Percentiles rank a stretch among this genome's conserved stretches.
Evolutionary conservation across 208 protist genomes (phyloP).

Genomic region (Porcisia deanei): DNA sequence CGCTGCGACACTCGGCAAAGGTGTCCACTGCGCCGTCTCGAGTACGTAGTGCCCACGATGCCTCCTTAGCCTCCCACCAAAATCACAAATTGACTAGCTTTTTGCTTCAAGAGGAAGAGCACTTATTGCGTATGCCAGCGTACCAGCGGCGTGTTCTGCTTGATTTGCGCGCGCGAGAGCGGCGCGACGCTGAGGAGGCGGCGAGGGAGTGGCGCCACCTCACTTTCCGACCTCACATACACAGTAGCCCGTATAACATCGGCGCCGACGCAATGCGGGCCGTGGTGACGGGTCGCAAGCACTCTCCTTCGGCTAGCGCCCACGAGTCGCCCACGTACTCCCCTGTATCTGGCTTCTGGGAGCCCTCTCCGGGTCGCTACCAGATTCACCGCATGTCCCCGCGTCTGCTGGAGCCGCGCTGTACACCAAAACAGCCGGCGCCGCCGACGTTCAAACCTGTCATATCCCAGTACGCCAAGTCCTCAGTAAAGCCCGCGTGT

Average conservation of each 20-base stretch:
- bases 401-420: slow-evolving; percentile 20
- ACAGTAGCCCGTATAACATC: slow-evolving; percentile 17
- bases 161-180: slow-evolving; percentile 54
- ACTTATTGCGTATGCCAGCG: slow-evolving; percentile 37
- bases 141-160: slow-evolving; percentile 69
- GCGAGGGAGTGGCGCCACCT: slow-evolving; percentile 48
- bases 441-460: slow-evolving; percentile 25
- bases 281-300: slow-evolving; percentile 18
- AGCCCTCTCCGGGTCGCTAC: slow-evolving; percentile 23
- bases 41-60: not conserved
- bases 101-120: slow-evolving; percentile 24
- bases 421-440: slow-evolving; percentile 12
- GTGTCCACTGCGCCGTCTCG: slow-evolving; percentile 3
- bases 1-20: not conserved
- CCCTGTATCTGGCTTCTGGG: slow-evolving; percentile 16
- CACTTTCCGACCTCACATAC: slow-evolving; percentile 51
- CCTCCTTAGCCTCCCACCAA: not conserved
- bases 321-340: slow-evolving; percentile 5
- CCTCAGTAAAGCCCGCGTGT: slow-evolving; percentile 12
- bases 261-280: not conserved
- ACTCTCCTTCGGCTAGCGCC: slow-evolving; percentile 13
- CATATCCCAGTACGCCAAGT: slow-evolving; percentile 28
- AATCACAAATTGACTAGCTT: slow-evolving; percentile 6
- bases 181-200: slow-evolving; percentile 54
- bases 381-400: slow-evolving; percentile 18